Conservation (phyloP, 345 rosid genomes). For the Hibiscus mutabilis region DNA sequence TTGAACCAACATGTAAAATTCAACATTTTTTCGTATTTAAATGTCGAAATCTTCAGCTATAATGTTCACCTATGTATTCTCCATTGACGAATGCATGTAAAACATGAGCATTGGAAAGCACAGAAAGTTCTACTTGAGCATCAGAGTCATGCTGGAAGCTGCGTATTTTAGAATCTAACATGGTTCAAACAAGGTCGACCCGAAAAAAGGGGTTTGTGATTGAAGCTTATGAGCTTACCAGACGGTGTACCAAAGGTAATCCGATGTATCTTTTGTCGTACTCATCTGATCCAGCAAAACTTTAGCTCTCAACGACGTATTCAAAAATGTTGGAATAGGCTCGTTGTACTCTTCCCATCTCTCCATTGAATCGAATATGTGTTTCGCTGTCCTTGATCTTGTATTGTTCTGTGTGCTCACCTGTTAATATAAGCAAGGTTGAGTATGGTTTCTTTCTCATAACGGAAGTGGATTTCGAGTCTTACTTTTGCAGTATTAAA, state of each 20-base stretch:
- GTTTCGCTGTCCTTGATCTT: conserved; percentile 37
- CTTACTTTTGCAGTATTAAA: conserved; percentile 69
- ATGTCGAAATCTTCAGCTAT: neutral
- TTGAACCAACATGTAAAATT: neutral
- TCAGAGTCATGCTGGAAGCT: conserved; percentile 37
- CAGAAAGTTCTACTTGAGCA: conserved; percentile 34
- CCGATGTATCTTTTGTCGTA: conserved; percentile 62
- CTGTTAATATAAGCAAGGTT: conserved; percentile 25
- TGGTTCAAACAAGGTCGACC: neutral
- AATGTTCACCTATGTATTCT: conserved; percentile 35
- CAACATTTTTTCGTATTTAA: neutral
- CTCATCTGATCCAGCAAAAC: conserved; percentile 53
- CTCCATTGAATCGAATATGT: conserved; percentile 27
- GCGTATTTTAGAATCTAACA: conserved; percentile 8
- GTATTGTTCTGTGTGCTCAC: conserved; percentile 39
- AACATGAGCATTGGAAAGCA: conserved; percentile 51
- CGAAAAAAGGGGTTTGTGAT: neutral
- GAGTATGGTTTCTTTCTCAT: neutral
- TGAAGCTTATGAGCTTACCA: conserved; percentile 25
- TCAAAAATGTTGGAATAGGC: conserved; percentile 36
- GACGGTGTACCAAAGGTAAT: conserved; percentile 71
- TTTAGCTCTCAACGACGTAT: conserved; percentile 39
- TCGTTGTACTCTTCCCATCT: conserved; percentile 58
- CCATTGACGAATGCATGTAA: conserved; percentile 64
- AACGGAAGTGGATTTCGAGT: neutral